Evolutionary conservation across 2,329 filamentous ascomycete species (phyloP), one percentile per base, ranked within the genome.

Genomic region (Tolypocladium pustulatum): DNA sequence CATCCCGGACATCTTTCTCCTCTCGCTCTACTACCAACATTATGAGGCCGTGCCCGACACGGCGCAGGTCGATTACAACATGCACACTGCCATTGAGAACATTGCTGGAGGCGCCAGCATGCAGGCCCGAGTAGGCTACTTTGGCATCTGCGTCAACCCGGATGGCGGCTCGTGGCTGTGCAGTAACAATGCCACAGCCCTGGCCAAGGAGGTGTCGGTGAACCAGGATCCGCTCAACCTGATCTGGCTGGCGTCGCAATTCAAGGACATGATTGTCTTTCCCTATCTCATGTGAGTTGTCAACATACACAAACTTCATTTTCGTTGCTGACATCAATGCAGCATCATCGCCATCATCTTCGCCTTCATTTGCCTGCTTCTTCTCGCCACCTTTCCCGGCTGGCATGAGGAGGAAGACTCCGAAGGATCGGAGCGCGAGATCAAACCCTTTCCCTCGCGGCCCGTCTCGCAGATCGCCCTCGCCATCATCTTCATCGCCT

Each of bases 191-290:
- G 94, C 94, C 25, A 97, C 93, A 3, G 87, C 91, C 3, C 81
- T 99, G 54, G 93, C 94, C 41, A 89, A 94, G 72, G 88, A 96
- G 75, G 84, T 97, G 51, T 87, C 84, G 25, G 85, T 96, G 49
- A 91, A 97, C 69, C 90, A 97, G 74, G 94, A 99, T 76, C 94
- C 94, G 43, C 80, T 99, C 69, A 99, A 99, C 73, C 78, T 99
- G 68, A 92, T 99, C 67, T 99, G 93, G 94, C 84, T 99, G 58
- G 93, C 94, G 30, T 87, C 88, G 66, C 96, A 96, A 65, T 99
- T 99, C 78, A 97, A 97, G 75, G 91, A 97, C 73, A 93, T 92
- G 76, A 94, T 99, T 71, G 93, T 99, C 52, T 99, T 99, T 72
- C 94, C 94, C 12, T 99, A 97, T 70, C 78, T 99, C 25, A 87